Base-by-base conservation (phyloP, 805 yeast species). In the Suhomyces pyralidae region DNA sequence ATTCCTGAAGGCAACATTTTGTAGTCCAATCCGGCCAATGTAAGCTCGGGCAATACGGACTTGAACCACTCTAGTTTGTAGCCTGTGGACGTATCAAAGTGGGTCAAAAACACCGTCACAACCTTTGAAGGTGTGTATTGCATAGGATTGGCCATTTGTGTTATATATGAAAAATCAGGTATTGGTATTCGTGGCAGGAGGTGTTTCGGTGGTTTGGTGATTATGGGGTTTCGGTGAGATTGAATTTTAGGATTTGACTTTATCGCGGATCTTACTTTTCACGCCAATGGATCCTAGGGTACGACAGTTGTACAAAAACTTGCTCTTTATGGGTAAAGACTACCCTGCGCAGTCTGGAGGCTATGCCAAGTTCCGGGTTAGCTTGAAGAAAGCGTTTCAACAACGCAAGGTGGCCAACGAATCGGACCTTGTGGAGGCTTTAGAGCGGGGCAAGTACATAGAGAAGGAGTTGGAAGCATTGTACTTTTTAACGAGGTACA, bases 1-100 rank as follows among this genome's bases (percentile, higher is more conserved):
- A 75, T 63, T 2, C 79, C 79, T 0, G 76, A 70, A 7, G 79
- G 80, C 28, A 75, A 59, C 12, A 65, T 61, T 50, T 71, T 71
- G 57, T 64, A 73, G 51, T 75, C 80, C 34, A 75, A 61, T 4
- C 77, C 77, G 14, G 56, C 57, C 22, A 70, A 56, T 34, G 61
- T 55, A 15, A 68, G 49, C 38, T 49, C 46, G 7, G 51, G 20
- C n/a, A 36, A 22, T 4, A 54, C 24, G n/a, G 65, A 56, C 42
- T 64, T 63, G 19, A 65, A 56, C 78, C 78, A 75, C n/a, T 66
- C 65, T 48, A 73, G 54, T 43, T 66, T 64, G 58, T 75, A 73
- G 30, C 79, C 80, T 5, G 59, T 50, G 17, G 60, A 61, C 20
- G 61, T 58, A 57, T 75, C 76, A 56, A 75, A 75, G 22, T 71